Conservation (phyloP, 257 asterid species). For the Verbascum thapsus region DNA sequence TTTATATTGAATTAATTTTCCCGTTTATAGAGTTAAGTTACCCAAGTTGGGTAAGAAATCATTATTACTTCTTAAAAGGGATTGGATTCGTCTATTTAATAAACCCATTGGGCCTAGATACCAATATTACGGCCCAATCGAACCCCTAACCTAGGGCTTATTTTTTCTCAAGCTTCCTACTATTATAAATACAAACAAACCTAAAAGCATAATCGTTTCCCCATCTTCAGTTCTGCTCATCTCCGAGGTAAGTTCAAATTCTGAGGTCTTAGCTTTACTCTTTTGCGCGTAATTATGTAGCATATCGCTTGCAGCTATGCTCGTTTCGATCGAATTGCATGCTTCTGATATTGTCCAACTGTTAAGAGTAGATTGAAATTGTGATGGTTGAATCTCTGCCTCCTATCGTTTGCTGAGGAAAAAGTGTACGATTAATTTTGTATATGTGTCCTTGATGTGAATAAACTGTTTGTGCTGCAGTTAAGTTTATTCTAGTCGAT, state of each 20-base stretch:
- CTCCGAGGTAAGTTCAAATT: slow-evolving; percentile 31
- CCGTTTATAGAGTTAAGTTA: no score
- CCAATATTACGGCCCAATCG: no score
- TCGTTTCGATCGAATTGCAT: background rate
- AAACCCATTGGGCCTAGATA: no score
- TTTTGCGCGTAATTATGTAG: background rate
- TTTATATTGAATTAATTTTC: no score
- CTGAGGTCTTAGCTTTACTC: background rate
- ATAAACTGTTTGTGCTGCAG: background rate
- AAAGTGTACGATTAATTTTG: no score
- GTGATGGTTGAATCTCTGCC: slow-evolving; percentile 5
- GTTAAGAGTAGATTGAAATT: background rate
- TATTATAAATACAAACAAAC: no score
- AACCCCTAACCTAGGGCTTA: background rate
- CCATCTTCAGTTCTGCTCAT: slow-evolving; percentile 21
- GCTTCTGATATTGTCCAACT: background rate
- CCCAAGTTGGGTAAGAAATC: no score
- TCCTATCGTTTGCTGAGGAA: background rate
- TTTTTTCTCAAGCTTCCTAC: background rate
- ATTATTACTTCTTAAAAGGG: no score
- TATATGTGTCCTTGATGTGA: no score
- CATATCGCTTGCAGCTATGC: background rate
- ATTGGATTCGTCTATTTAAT: no score
- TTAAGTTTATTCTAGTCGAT: background rate
- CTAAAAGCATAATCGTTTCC: no score